phyloP scores from a whole-genome alignment of 495 filamentous ascomycete species.

The Bacidia gigantensis region DNA sequence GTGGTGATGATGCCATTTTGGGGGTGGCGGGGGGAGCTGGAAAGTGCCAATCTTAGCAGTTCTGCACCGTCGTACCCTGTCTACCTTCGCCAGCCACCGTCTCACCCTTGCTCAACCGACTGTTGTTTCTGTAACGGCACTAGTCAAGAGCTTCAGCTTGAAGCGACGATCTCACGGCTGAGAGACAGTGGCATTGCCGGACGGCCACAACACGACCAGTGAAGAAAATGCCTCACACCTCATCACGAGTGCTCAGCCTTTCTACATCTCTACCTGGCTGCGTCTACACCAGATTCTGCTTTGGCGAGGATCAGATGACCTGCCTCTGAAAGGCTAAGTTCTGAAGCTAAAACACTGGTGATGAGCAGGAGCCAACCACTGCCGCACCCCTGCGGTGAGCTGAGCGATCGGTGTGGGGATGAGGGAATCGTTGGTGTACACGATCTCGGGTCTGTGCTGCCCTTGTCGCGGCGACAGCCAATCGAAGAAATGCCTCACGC shows the following conservation, averaged over 20 bases:
- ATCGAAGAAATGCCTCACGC: not conserved
- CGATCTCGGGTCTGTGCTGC: not conserved
- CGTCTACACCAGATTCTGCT: no score
- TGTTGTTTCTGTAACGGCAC: not conserved
- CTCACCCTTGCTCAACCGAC: not conserved
- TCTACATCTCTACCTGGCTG: no score
- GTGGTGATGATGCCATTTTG: constrained; percentile 3
- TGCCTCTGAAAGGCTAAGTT: not conserved
- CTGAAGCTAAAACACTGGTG: not conserved
- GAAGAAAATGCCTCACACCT: not conserved
- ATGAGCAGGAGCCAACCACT: no score
- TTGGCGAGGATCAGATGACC: no score
- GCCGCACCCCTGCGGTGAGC: not conserved
- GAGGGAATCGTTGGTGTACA: not conserved
- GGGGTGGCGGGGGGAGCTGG: not conserved
- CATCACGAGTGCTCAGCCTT: no score
- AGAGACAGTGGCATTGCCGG: not conserved
- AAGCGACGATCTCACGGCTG: not conserved
- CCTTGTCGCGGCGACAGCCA: not conserved
- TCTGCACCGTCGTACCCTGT: not conserved
- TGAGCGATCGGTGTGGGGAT: not conserved
- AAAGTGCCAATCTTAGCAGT: not conserved
- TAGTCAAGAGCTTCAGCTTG: not conserved
- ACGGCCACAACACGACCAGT: not conserved
- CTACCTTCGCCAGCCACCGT: not conserved